Conservation (phyloP, 805 yeast species). For the Yamadazyma sp. region DNA sequence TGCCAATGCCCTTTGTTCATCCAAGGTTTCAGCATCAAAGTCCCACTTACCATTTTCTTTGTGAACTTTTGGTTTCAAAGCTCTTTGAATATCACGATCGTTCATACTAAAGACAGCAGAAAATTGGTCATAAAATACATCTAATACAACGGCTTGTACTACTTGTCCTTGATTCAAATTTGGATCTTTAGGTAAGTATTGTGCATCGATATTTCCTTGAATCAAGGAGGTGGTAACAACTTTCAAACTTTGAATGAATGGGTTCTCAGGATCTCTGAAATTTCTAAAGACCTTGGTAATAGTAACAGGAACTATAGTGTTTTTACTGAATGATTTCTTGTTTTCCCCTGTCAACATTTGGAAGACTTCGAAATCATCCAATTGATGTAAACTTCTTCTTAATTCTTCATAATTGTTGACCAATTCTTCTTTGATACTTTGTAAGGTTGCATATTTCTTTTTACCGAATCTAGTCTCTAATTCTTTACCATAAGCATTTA, state of each 20-base stretch:
- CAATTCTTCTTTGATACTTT: conserved; percentile 81
- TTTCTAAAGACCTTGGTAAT: conserved; percentile 68
- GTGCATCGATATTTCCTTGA: conserved; percentile 45
- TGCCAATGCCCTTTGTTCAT: conserved; percentile 53
- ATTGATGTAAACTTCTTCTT: conserved; percentile 64
- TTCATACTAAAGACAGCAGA: conserved; percentile 71
- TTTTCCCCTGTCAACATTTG: conserved; percentile 88
- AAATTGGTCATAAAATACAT: conserved; percentile 71
- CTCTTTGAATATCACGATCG: conserved; percentile 59
- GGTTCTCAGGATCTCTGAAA: conserved; percentile 49
- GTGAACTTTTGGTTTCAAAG: conserved; percentile 43
- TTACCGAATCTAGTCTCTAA: conserved; percentile 69
- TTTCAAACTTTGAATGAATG: conserved; percentile 36
- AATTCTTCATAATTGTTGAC: conserved; percentile 85
- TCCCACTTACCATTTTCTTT: conserved; percentile 78
- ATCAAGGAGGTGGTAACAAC: conserved; percentile 41
- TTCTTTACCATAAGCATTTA: conserved; percentile 91
- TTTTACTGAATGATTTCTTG: conserved; percentile 60
- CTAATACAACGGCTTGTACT: conserved; percentile 74
- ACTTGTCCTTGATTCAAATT: conserved; percentile 66
- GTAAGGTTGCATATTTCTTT: conserved; percentile 74
- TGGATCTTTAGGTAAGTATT: conserved; percentile 42
- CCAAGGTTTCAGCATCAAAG: conserved; percentile 66
- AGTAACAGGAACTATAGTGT: conserved; percentile 72
- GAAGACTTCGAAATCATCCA: conserved; percentile 74